phyloP scores from a whole-genome alignment of 352 stramenopile genomes.

The Phytophthora ramorum region DNA sequence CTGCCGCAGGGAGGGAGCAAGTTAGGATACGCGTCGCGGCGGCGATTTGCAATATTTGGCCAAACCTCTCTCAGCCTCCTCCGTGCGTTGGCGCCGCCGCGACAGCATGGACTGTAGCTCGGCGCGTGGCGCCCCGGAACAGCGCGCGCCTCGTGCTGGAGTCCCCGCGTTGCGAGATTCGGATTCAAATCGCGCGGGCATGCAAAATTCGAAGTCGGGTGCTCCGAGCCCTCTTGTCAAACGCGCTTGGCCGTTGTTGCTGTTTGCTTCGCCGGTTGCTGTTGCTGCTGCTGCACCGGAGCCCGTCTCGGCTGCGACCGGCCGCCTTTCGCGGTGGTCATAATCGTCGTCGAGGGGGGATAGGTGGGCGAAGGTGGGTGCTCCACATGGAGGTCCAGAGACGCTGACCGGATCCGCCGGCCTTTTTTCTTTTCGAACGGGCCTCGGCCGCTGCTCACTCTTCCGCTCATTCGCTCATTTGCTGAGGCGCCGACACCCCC shows the following conservation, averaged over 20 bases:
- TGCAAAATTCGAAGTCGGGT: slow-evolving; percentile 1
- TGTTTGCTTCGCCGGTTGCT: background rate
- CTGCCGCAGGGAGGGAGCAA: background rate
- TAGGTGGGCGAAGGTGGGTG: slow-evolving; percentile 25
- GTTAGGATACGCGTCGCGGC: slow-evolving; percentile 26
- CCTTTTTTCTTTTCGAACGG: slow-evolving; percentile 42
- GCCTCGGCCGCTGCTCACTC: slow-evolving; percentile 32
- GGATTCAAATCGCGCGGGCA: slow-evolving; percentile 12
- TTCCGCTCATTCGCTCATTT: slow-evolving; percentile 51
- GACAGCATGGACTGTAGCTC: background rate
- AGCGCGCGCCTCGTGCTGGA: too few species aligned
- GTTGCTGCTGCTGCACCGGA: slow-evolving; percentile 12
- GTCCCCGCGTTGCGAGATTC: background rate
- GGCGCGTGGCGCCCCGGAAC: background rate
- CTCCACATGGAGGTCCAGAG: slow-evolving; percentile 38
- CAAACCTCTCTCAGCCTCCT: background rate
- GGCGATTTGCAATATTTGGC: slow-evolving; percentile 3
- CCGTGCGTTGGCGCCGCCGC: background rate
- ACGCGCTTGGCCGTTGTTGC: background rate
- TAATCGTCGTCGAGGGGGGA: slow-evolving; percentile 14
- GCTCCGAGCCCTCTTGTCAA: background rate
- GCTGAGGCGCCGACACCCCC: slow-evolving; percentile 30
- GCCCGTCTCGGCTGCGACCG: slow-evolving; percentile 22
- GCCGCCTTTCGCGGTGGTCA: slow-evolving; percentile 23
- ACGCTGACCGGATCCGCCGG: slow-evolving; percentile 26